Percentiles rank a stretch among this genome's conserved stretches.
phyloP scores from a whole-genome alignment of 345 rosid genomes.

The Heritiera littoralis region DNA sequence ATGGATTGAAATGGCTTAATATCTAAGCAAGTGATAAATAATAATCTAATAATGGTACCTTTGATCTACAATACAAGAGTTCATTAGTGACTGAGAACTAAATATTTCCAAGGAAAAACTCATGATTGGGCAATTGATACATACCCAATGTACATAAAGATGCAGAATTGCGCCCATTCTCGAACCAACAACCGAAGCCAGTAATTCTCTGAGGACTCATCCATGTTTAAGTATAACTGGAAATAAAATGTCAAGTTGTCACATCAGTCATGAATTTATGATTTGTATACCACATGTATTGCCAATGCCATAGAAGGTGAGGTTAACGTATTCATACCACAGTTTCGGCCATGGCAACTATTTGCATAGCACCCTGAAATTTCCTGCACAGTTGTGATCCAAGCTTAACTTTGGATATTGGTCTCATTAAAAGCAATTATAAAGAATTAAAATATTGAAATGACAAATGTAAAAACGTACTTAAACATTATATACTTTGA shows the following conservation, averaged over 20 bases:
- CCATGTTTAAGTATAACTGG: slow-evolving; percentile 77
- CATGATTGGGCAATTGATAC: slow-evolving; percentile 14
- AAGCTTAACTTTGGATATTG: not conserved
- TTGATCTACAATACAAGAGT: not conserved
- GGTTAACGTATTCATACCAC: slow-evolving; percentile 49
- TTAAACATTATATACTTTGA: slow-evolving; percentile 84
- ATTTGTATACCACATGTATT: not conserved
- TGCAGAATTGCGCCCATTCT: slow-evolving; percentile 90
- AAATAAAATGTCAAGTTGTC: slow-evolving; percentile 23
- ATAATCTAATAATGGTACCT: not conserved
- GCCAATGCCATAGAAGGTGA: not conserved
- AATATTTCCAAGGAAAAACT: not conserved
- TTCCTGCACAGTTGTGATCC: slow-evolving; percentile 48
- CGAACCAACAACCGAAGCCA: slow-evolving; percentile 81
- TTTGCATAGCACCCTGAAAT: slow-evolving; percentile 91
- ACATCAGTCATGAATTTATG: slow-evolving; percentile 9
- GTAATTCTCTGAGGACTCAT: slow-evolving; percentile 62
- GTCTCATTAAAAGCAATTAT: not conserved
- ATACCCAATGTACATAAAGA: slow-evolving; percentile 86
- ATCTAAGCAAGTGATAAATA: not conserved
- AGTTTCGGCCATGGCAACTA: slow-evolving; percentile 82
- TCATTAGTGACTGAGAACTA: not conserved
- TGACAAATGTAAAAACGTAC: slow-evolving; percentile 39
- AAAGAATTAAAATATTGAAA: slow-evolving; percentile 4
- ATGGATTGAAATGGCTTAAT: not conserved